Evolutionary conservation across 345 rosid genomes (phyloP).

Genomic region (Litchi chinensis): DNA sequence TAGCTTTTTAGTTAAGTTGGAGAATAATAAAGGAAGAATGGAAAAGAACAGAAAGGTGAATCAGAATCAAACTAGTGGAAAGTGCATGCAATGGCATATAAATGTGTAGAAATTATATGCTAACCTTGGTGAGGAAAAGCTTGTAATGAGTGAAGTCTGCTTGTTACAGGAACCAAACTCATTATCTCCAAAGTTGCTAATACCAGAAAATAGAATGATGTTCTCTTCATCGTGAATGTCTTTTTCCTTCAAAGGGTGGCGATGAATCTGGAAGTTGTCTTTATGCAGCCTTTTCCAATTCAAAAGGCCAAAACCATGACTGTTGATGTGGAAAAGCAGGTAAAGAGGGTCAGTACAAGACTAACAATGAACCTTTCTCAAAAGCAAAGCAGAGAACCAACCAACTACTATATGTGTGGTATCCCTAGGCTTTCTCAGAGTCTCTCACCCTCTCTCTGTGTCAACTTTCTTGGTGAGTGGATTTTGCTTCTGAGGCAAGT

Average conservation of each 20-base stretch:
- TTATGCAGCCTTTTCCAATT: background rate
- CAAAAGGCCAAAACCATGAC: background rate
- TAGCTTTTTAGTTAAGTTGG: background rate
- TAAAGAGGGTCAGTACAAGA: background rate
- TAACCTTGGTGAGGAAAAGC: conserved; percentile 21
- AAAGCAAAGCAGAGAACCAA: background rate
- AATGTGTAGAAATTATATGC: background rate
- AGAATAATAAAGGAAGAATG: background rate
- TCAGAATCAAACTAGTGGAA: background rate
- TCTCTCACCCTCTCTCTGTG: background rate
- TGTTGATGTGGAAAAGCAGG: background rate
- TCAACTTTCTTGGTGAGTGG: conserved; percentile 5
- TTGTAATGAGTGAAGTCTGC: conserved; percentile 12
- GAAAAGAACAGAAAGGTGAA: background rate
- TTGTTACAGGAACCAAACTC: conserved; percentile 16
- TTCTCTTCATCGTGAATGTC: conserved; percentile 16
- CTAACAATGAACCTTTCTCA: background rate
- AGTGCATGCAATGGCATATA: background rate
- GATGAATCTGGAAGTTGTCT: background rate
- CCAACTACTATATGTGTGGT: background rate
- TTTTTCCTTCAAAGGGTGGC: background rate
- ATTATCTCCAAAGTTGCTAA: conserved; percentile 21
- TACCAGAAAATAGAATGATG: conserved; percentile 13
- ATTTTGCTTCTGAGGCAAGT: conserved; percentile 27
- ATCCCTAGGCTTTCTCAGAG: background rate